Evolutionary conservation across 345 rosid genomes (phyloP), one percentile per base, ranked within the genome.

Genomic region (Gossypium arboreum): DNA sequence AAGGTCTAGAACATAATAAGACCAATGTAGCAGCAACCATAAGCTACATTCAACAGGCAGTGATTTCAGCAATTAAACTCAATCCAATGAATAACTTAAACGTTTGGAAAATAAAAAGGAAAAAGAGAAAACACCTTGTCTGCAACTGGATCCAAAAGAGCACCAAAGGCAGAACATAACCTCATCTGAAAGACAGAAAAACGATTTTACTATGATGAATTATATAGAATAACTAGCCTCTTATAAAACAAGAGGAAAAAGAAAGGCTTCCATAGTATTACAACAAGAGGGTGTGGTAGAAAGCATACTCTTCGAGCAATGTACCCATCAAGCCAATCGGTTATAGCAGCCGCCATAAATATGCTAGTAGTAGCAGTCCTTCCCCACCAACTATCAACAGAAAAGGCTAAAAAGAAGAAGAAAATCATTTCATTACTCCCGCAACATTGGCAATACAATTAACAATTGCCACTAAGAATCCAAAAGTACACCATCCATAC

Each of bases 281-380:
- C 13, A 43, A 16, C 45, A 17, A 15, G 16, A 16, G 54, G 5
- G 3, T 4, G 52, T 10, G 34, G 2, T 39, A 52, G 6, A 79
- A 12, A 1, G 39, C 52, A 67, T 78, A 95, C 99, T 97, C 86
- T 95, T 34, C 99, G 81, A 13, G 99, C 99, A 75, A 95, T 79
- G 81, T 93, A 95, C 20, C 99, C 99, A 76, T 95, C 99, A 61
- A 95, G 98, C 99, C 99, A 95, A 76, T 95, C 99, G 18, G 99
- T 95, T 71, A 93, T 78, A 16, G 99, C 97, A 15, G 99, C 98
- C 44, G 89, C 92, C 73, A 95, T 82, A 76, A 95, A 95, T 75
- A 93, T 86, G 75, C 94, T 87, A 7, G 97, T 92, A 8, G 99
- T 95, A 9, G 97, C 93, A 25, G 97, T 92, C 74, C 84, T 95